Conservation (phyloP, 2,329 filamentous ascomycete genomes). For the Trichoderma polysporum region DNA sequence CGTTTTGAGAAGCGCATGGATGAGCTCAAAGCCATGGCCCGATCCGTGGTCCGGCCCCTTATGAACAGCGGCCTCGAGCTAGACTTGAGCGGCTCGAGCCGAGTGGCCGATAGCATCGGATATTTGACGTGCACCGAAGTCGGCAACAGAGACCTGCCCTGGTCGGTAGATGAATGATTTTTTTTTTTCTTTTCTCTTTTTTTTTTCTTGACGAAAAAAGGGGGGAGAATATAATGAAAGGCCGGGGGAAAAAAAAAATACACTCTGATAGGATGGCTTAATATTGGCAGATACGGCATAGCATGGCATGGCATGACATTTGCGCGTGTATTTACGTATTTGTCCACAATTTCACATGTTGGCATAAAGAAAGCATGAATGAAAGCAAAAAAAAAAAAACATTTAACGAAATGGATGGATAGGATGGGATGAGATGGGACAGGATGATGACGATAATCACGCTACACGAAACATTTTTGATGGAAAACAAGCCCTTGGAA, state of each 20-base stretch:
- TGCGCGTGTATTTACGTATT: background rate
- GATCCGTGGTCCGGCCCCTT: constrained; percentile 78
- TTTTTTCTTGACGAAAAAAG: background rate
- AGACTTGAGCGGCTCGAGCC: constrained; percentile 55
- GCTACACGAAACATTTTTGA: constrained; percentile 3
- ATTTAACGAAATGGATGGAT: too few species aligned
- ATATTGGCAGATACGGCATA: background rate
- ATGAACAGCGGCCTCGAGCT: constrained; percentile 85
- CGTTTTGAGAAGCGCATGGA: constrained; percentile 85
- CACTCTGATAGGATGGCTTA: background rate
- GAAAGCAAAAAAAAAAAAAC: background rate
- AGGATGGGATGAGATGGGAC: background rate
- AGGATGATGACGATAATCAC: constrained; percentile 4
- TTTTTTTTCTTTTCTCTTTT: background rate
- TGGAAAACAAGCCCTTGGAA: background rate
- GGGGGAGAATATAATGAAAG: background rate
- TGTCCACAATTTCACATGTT: background rate
- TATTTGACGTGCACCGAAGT: constrained; percentile 54
- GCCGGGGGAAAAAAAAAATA: background rate
- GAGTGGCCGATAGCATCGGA: constrained; percentile 43
- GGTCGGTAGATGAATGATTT: constrained; percentile 41
- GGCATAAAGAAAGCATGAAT: background rate
- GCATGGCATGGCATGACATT: background rate
- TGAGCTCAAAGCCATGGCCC: constrained; percentile 80
- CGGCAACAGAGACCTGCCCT: constrained; percentile 51